Percentiles rank a stretch among this genome's conserved stretches.
Conservation (phyloP, 805 yeast species). For the Starmera caribaea region DNA sequence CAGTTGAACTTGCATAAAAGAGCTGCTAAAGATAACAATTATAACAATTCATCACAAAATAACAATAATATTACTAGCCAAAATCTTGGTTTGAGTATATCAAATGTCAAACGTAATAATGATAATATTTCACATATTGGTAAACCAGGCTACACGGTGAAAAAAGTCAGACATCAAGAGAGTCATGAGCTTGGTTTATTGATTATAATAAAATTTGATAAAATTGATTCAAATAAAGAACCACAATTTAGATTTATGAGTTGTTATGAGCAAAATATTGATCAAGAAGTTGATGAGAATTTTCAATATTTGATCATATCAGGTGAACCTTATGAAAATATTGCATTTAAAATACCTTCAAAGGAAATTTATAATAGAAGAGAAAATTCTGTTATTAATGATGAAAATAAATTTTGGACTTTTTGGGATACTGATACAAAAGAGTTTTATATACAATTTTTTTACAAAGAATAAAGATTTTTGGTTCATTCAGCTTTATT, state of each 20-base stretch:
- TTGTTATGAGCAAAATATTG: slow-evolving; percentile 54
- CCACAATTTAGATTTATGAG: slow-evolving; percentile 75
- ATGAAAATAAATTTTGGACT: slow-evolving; percentile 41
- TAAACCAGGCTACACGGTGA: slow-evolving; percentile 58
- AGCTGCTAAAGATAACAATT: slow-evolving; percentile 20
- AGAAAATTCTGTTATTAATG: slow-evolving; percentile 5
- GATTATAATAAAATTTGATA: slow-evolving; percentile 48
- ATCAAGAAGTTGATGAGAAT: slow-evolving; percentile 35
- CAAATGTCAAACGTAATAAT: slow-evolving; percentile 25
- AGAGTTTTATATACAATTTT: slow-evolving; percentile 62
- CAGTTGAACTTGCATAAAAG: slow-evolving; percentile 62
- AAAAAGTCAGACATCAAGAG: slow-evolving; percentile 57
- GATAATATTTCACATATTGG: slow-evolving; percentile 51
- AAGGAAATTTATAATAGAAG: slow-evolving; percentile 34
- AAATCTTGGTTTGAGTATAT: not conserved
- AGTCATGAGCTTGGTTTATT: slow-evolving; percentile 55
- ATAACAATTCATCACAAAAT: slow-evolving; percentile 1
- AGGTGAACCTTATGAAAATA: slow-evolving; percentile 86
- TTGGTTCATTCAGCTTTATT: not conserved
- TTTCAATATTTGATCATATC: slow-evolving; percentile 69
- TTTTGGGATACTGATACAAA: slow-evolving; percentile 65
- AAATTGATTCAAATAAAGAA: slow-evolving; percentile 29
- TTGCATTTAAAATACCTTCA: slow-evolving; percentile 67
- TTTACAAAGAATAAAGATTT: slow-evolving; percentile 27
- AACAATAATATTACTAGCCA: slow-evolving; percentile 5